Percentiles rank a stretch among this genome's conserved stretches.
Conservation (phyloP, 1,139 yeast genomes). For the Saccharomyces hybrid region DNA sequence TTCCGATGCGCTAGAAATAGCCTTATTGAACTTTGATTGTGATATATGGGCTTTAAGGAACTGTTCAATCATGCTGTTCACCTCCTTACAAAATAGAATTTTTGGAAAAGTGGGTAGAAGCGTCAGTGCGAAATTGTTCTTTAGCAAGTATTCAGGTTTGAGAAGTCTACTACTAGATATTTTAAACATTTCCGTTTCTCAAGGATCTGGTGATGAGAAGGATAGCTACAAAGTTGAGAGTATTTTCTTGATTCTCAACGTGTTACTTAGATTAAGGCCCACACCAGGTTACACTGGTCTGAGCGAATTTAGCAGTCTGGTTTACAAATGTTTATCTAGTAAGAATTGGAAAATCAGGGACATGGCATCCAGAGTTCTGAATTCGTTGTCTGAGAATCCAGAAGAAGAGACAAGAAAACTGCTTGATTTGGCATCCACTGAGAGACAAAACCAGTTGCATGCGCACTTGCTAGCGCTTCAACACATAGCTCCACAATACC, state of each 20-base stretch:
- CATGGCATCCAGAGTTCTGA: constrained; percentile 67
- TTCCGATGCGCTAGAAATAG: constrained; percentile 49
- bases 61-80: constrained; percentile 88
- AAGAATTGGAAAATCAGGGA: constrained; percentile 78
- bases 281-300: constrained; percentile 49
- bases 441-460: constrained; percentile 44
- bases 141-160: constrained; percentile 51
- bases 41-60: constrained; percentile 80
- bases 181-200: constrained; percentile 35
- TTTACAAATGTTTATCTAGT: constrained; percentile 42
- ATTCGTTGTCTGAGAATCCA: constrained; percentile 39
- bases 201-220: constrained; percentile 10
- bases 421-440: constrained; percentile 7
- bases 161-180: constrained; percentile 41
- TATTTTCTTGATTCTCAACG: constrained; percentile 65
- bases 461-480: constrained; percentile 49
- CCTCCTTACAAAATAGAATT: constrained; percentile 68
- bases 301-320: constrained; percentile 40
- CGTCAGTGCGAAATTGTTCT: constrained; percentile 58
- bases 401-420: constrained; percentile 21
- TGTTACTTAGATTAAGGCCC: constrained; percentile 60
- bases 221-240: constrained; percentile 37
- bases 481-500: constrained; percentile 14
- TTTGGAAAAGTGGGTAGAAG: constrained; percentile 53
- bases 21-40: constrained; percentile 57